A percentile compares a stretch with the other conserved stretches of the same genome.
These are phyloP conservation scores for Dryas integrifolia DNA, from an alignment of 331 rosid genomes.

Conservation along the genomic window DNA sequence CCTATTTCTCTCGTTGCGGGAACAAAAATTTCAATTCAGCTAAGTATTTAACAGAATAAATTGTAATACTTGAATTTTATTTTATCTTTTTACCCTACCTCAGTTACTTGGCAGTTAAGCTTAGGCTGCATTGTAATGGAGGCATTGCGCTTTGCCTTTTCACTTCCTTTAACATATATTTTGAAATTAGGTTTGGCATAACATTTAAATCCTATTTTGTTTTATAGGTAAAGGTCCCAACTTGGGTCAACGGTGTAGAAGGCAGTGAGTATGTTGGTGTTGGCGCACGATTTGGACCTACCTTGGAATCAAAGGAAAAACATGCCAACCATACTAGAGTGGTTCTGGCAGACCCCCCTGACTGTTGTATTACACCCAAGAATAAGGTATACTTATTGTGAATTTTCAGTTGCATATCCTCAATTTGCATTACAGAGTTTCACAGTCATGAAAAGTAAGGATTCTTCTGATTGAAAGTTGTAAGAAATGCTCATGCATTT, in stretches of 20 bases:
- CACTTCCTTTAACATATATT: conserved; percentile 11
- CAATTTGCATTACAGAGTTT: not conserved
- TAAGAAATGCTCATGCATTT: conserved; percentile 8
- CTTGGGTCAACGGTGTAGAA: conserved; percentile 71
- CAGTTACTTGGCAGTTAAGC: conserved; percentile 7
- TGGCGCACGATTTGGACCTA: conserved; percentile 90
- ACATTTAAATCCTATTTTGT: conserved; percentile 19
- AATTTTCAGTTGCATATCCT: conserved; percentile 12
- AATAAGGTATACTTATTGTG: conserved; percentile 46
- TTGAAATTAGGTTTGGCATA: not conserved
- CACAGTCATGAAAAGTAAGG: conserved; percentile 18
- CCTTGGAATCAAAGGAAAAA: conserved; percentile 85
- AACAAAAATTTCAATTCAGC: not conserved
- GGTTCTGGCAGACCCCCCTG: conserved; percentile 96
- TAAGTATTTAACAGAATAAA: not conserved
- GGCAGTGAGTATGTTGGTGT: conserved; percentile 77
- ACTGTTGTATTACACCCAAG: conserved; percentile 66
- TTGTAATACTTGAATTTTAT: not conserved
- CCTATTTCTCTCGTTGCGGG: not conserved
- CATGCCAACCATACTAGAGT: conserved; percentile 81
- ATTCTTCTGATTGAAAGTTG: conserved; percentile 25
- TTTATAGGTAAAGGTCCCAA: conserved; percentile 86
- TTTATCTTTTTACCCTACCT: not conserved
- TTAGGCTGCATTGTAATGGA: conserved; percentile 6
- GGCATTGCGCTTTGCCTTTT: conserved; percentile 7